Base-by-base conservation (phyloP, 2,329 filamentous ascomycete genomes). In the Venturia nashicola region DNA sequence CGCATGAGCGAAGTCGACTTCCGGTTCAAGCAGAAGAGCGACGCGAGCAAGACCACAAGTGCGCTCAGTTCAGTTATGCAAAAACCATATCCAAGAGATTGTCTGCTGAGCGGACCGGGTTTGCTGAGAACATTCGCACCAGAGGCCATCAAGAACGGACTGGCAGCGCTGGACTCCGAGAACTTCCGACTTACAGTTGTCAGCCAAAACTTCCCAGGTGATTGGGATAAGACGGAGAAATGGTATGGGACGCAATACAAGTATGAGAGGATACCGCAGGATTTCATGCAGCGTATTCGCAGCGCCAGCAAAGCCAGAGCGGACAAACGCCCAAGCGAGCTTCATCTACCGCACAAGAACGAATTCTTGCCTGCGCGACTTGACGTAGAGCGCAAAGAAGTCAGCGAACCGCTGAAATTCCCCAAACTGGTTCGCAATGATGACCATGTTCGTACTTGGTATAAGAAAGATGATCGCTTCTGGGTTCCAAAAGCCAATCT, bases 191-290 rank as follows among this genome's bases (percentile, higher is more conserved):
- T 97, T 73, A 87, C 85, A 1, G 81, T 97, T 61, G 85, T 95
- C 36, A 93, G 91, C 32, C 89, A 91, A 71, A 87, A 89, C 9
- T 89, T 87, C 68, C 92, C 92, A 0, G 92, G 91, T 0, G 82
- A 85, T 61, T 97, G 91, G 90, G 83, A 95, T 68, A 78, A 87
- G 73, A 95, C 89, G 72, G 94, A 99, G 78, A 91, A 92, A 72
- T 99, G 94, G 94, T 99, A 99, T 70, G 93, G 93, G 9, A 99
- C 94, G 0, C 92, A 97, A 71, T 96, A 97, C 76, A 89, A 86
- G 67, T 82, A 87, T 40, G 89, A 95, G 72, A 88, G 86, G 71
- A 89, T 99, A 43, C 86, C 92, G 0, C 72, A 81, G 16, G 86
- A 91, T 20, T 87, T 97, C 69, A 79, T 96, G 73, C 77, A 80